Percentiles rank a stretch among this genome's conserved stretches.
Evolutionary conservation across 2,329 filamentous ascomycete species (phyloP).

Genomic region (Aphanoascus verrucosus): DNA sequence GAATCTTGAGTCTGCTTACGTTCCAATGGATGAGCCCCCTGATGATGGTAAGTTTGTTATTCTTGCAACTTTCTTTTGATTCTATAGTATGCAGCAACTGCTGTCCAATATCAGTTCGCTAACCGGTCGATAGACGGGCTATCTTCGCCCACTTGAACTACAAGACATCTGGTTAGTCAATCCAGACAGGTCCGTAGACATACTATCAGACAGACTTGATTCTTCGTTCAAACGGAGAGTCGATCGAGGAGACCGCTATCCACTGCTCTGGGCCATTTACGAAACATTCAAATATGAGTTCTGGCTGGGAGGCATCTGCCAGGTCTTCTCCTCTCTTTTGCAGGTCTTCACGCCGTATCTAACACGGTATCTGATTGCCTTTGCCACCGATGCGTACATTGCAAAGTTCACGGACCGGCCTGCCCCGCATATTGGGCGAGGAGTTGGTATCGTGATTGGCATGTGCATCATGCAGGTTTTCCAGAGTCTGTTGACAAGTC

Average conservation of each 20-base stretch:
- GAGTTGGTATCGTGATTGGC: conserved; percentile 72
- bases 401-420: conserved; percentile 45
- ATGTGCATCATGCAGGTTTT: conserved; percentile 76
- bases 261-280: conserved; percentile 69
- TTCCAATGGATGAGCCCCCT: conserved; percentile 87
- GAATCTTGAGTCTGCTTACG: conserved; percentile 62
- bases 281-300: conserved; percentile 82
- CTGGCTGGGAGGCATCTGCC: conserved; percentile 67
- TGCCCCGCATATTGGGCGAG: conserved; percentile 59
- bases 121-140: conserved; percentile 52
- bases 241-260: conserved; percentile 57
- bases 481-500: conserved; percentile 71
- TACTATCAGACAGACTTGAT: conserved; percentile 56
- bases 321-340: conserved; percentile 58
- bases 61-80: background rate
- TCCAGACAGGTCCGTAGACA: conserved; percentile 61
- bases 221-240: conserved; percentile 59
- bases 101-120: conserved; percentile 6
- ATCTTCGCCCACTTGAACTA: conserved; percentile 68
- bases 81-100: background rate
- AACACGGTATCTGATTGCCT: conserved; percentile 75
- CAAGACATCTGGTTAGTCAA: conserved; percentile 88
- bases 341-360: conserved; percentile 78
- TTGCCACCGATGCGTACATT: conserved; percentile 66
- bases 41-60: conserved; percentile 54